Conservation (phyloP, 2,329 filamentous ascomycete species). For the Cladobotryum protrusum region DNA sequence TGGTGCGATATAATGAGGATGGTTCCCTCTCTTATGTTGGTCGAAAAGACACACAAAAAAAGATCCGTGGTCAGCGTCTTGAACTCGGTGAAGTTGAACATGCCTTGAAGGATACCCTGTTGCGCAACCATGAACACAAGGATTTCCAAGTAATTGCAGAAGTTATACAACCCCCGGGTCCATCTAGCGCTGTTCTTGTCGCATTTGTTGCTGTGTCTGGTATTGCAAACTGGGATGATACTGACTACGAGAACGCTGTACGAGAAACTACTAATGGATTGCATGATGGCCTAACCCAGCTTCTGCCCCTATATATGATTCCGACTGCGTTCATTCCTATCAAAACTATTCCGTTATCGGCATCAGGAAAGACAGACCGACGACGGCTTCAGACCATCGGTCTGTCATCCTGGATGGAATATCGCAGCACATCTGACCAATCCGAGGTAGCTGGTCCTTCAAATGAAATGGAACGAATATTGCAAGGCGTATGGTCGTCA, state of each 20-base stretch:
- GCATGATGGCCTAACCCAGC: not conserved
- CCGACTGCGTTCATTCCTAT: conserved; percentile 36
- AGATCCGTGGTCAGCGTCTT: conserved; percentile 51
- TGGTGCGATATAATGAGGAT: conserved; percentile 35
- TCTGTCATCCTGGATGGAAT: not conserved
- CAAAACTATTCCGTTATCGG: conserved; percentile 27
- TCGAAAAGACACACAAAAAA: conserved; percentile 52
- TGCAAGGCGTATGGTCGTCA: conserved; percentile 16
- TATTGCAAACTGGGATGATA: too few species aligned
- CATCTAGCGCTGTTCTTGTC: not conserved
- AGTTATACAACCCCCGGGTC: conserved; percentile 5
- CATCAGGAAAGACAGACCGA: conserved; percentile 9
- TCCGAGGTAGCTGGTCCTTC: conserved; percentile 2
- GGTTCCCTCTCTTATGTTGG: conserved; percentile 39
- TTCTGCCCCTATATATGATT: conserved; percentile 33
- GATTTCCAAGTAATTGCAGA: conserved; percentile 8
- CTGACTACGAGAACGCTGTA: conserved; percentile 1
- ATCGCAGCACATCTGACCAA: not conserved
- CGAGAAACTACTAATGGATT: not conserved
- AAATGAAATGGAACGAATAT: conserved; percentile 12
- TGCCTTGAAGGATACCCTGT: conserved; percentile 2
- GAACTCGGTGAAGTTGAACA: conserved; percentile 35
- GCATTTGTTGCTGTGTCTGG: not conserved
- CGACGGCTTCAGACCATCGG: not conserved
- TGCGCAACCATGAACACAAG: not conserved